These are phyloP conservation scores for Sporothrix brunneoviolacea DNA, from an alignment of 2,329 filamentous ascomycete species.

Conservation along the genomic window DNA sequence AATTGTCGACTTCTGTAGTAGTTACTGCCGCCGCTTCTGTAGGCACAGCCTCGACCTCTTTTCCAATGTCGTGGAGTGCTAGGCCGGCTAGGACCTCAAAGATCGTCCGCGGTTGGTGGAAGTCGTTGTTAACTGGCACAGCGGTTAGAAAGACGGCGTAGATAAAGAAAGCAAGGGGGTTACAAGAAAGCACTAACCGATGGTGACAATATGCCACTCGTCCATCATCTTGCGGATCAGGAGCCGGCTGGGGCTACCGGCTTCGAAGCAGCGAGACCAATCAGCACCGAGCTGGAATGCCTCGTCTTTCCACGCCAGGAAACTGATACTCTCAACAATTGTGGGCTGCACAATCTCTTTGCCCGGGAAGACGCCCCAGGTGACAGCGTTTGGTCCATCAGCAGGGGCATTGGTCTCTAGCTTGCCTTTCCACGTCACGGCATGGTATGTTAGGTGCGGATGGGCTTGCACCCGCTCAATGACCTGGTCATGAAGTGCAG, in stretches of 20 bases:
- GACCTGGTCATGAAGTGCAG: constrained; percentile 69
- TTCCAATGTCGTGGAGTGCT: constrained; percentile 57
- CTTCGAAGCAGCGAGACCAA: constrained; percentile 87
- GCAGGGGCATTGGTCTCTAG: constrained; percentile 77
- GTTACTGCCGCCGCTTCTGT: constrained; percentile 16
- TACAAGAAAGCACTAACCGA: constrained; percentile 53
- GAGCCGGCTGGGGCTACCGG: constrained; percentile 66
- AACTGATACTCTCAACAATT: constrained; percentile 97
- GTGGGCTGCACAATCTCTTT: constrained; percentile 99
- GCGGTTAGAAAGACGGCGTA: background rate
- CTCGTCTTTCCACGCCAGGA: constrained; percentile 98
- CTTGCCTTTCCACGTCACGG: constrained; percentile 75
- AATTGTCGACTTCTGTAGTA: too few relatives aligned
- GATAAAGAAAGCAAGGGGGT: background rate
- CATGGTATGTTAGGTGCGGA: constrained; percentile 86
- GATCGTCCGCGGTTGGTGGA: constrained; percentile 75
- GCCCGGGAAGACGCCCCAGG: constrained; percentile 97
- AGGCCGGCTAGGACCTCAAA: constrained; percentile 82
- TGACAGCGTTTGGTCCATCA: constrained; percentile 94
- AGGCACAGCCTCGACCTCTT: constrained; percentile 27
- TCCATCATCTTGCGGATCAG: constrained; percentile 81
- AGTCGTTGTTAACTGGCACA: constrained; percentile 83
- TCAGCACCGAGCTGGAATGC: constrained; percentile 88
- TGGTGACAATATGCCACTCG: constrained; percentile 90
- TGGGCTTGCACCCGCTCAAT: constrained; percentile 70